Base-by-base conservation (phyloP, 2,329 filamentous ascomycete genomes). In the Cladosporium sp. region DNA sequence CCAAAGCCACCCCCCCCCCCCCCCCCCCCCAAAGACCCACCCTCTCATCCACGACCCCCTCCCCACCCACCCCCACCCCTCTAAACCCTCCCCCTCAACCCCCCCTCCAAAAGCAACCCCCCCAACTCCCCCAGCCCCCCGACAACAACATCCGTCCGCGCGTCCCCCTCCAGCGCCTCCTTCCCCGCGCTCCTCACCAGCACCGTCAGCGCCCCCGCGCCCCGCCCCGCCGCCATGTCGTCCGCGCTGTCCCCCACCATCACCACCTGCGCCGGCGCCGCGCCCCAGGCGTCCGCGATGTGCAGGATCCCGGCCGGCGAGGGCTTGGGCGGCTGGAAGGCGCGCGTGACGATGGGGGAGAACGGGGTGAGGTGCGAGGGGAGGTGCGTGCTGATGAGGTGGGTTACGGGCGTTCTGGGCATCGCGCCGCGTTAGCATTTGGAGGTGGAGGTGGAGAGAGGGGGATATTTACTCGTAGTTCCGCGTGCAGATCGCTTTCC, bases 191-290 rank as follows among this genome's bases (percentile, higher is more conserved):
- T 68, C 35, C 58, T 55, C 42, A 98, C 74, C 66, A 97, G 66
- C n/a, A 97, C 90, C 0, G 93, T 97, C 33, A 89, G 87, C 1
- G 91, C 89, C 1, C 92, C 92, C 0, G 92, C 92, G 49, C 77
- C 77, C 55, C 85, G 80, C 0, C 93, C 92, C 1, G 92, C 89
- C 7, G 85, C 87, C 82, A 97, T 95, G 67, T 98, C 93, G 68
- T 97, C 93, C 52, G 95, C 82, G 13, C 85, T 90, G 54, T 80
- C 78, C 9, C 76, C 77, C 0, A 80, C 74, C 69, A 79, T 79
- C 52, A 82, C 75, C 46, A 81, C 53, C 3, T 66, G 66, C 11
- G 68, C 28, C 6, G 48, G 57, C 11, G 53, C 37, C 9, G 51
- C 51, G 0, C 80, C 84, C 91, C 91, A 95, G 54, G 76, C 72